Conservation (phyloP, 345 rosid species). For the Eucalyptus urophylla region DNA sequence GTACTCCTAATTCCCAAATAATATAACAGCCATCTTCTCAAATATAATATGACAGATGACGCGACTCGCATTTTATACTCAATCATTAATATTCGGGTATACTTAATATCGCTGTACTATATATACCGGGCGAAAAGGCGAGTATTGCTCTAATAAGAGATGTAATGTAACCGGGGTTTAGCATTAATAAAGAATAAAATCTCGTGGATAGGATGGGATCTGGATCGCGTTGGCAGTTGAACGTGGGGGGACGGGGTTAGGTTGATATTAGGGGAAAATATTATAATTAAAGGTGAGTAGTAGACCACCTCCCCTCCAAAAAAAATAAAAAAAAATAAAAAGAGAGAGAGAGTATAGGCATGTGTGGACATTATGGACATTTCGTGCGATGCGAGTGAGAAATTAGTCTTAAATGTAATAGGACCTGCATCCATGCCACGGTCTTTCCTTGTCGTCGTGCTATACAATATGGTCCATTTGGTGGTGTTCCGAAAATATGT, state of each 20-base stretch:
- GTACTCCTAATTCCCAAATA: not conserved
- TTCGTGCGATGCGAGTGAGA: not conserved
- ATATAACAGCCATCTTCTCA: not conserved
- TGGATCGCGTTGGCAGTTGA: not conserved
- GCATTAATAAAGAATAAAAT: not conserved
- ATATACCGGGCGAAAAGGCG: not conserved
- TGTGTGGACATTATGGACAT: not conserved
- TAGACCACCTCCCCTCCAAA: not conserved
- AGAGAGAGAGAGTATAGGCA: not conserved
- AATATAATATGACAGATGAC: not conserved
- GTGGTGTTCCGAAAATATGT: not conserved
- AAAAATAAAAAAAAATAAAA: fast-evolving
- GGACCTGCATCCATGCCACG: not conserved
- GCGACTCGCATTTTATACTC: not conserved
- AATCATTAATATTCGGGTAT: not conserved
- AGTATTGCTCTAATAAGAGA: not conserved
- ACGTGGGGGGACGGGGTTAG: not conserved
- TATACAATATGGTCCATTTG: not conserved
- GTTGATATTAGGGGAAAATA: not conserved
- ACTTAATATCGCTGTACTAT: not conserved
- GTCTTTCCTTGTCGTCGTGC: not conserved
- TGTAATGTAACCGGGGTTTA: not conserved
- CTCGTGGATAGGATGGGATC: not conserved
- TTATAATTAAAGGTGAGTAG: not conserved
- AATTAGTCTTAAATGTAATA: not conserved